Evolutionary conservation across 345 rosid species (phyloP).

Genomic region (Ailanthus altissimus): DNA sequence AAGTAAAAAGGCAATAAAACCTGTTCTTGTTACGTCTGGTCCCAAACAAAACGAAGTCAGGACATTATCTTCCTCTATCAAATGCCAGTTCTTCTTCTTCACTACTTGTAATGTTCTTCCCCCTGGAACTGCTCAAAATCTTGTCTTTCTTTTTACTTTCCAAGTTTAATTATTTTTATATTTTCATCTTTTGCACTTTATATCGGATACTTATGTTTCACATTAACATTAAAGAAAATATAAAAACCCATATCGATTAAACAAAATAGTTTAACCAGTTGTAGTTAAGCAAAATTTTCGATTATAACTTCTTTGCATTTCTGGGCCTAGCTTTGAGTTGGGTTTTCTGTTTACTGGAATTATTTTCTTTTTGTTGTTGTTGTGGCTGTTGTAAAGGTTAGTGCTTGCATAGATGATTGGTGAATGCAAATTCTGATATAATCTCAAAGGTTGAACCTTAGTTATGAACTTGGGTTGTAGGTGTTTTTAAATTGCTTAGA

Average conservation of each 20-base stretch:
- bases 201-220: neutral
- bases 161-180: neutral
- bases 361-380: neutral
- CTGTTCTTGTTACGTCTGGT: neutral
- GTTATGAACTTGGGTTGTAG: neutral
- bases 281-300: neutral
- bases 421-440: neutral
- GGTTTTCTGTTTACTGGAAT: neutral
- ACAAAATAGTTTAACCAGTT: neutral
- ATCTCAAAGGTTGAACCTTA: neutral
- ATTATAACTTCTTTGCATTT: neutral
- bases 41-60: neutral
- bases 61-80: neutral
- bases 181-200: neutral
- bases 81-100: constrained; percentile 6
- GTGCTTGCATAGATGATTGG: neutral
- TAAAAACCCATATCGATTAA: neutral
- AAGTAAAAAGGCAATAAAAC: neutral
- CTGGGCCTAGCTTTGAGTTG: neutral
- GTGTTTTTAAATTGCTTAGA: neutral
- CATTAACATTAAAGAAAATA: neutral
- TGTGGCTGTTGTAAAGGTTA: neutral
- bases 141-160: neutral
- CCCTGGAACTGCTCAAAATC: neutral
- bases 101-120: neutral